Evolutionary conservation across 805 yeast genomes (phyloP).

Genomic region (Saccharomycopsis olivae): DNA sequence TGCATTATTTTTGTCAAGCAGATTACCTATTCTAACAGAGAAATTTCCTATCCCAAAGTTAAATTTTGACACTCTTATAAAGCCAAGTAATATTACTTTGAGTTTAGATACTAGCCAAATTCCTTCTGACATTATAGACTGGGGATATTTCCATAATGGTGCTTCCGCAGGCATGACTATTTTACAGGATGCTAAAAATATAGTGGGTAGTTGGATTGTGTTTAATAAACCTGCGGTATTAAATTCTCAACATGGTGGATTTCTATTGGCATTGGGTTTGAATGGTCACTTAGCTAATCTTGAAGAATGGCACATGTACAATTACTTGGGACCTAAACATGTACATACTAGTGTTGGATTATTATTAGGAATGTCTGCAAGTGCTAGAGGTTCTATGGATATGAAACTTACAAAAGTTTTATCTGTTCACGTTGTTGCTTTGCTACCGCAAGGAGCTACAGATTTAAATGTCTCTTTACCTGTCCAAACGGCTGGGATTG

Average conservation of each 20-base stretch:
- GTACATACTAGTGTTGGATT: conserved; percentile 78
- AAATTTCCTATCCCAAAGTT: conserved; percentile 69
- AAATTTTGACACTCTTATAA: conserved; percentile 53
- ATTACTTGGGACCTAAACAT: conserved; percentile 84
- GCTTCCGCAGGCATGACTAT: conserved; percentile 78
- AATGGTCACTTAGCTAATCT: conserved; percentile 75
- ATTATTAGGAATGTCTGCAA: conserved; percentile 86
- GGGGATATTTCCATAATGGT: conserved; percentile 93
- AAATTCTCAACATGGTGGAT: conserved; percentile 87
- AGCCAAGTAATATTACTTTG: conserved; percentile 59
- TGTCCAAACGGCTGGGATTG: conserved; percentile 85
- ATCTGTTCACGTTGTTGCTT: conserved; percentile 86
- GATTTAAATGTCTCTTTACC: conserved; percentile 73
- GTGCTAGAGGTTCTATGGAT: conserved; percentile 75
- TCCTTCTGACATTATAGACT: conserved; percentile 40
- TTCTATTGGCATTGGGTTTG: conserved; percentile 81
- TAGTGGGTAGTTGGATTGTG: conserved; percentile 85
- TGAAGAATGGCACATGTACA: conserved; percentile 96
- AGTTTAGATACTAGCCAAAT: conserved; percentile 45
- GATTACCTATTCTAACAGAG: conserved; percentile 76
- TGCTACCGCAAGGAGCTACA: conserved; percentile 83
- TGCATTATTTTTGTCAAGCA: conserved; percentile 54
- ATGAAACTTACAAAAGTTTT: conserved; percentile 79
- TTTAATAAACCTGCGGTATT: conserved; percentile 66
- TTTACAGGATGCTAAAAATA: conserved; percentile 54